A percentile compares a stretch with the other conserved stretches of the same genome.
Evolutionary conservation across 768 basidiomycete species (phyloP).

Genomic region (Auricularia sp.): DNA sequence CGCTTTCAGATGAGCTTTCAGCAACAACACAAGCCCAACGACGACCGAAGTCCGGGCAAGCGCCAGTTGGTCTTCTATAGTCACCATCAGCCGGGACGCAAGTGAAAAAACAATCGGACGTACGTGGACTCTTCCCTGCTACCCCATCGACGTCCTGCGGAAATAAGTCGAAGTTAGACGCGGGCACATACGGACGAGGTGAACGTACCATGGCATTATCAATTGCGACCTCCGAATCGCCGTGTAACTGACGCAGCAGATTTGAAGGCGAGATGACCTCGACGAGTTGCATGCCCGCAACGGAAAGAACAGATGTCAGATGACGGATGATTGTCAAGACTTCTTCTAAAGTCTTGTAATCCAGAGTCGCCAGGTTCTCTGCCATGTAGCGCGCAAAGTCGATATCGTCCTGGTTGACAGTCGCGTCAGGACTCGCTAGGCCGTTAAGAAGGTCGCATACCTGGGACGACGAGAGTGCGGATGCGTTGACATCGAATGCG

Average conservation of each 20-base stretch:
- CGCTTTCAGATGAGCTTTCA: constrained; percentile 76
- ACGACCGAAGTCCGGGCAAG: constrained; percentile 45
- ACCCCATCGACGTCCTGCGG: neutral
- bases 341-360: constrained; percentile 95
- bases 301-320: constrained; percentile 65
- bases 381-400: constrained; percentile 87
- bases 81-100: constrained; percentile 2
- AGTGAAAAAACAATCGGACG: neutral
- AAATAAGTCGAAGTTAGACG: neutral
- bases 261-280: constrained; percentile 64
- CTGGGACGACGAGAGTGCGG: constrained; percentile 45
- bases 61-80: neutral
- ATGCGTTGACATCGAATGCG: constrained; percentile 63
- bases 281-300: constrained; percentile 71
- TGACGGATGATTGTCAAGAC: constrained; percentile 74
- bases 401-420: constrained; percentile 53
- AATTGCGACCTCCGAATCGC: constrained; percentile 9
- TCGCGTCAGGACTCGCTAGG: neutral
- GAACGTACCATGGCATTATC: constrained; percentile 6
- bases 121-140: neutral
- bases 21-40: constrained; percentile 74
- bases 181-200: neutral
- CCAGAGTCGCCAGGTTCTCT: constrained; percentile 85
- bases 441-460: constrained; percentile 20
- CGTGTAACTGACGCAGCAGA: constrained; percentile 51